These are phyloP conservation scores for Penicillium sp. DNA, from an alignment of 2,329 filamentous ascomycete genomes.

Conservation along the genomic window DNA sequence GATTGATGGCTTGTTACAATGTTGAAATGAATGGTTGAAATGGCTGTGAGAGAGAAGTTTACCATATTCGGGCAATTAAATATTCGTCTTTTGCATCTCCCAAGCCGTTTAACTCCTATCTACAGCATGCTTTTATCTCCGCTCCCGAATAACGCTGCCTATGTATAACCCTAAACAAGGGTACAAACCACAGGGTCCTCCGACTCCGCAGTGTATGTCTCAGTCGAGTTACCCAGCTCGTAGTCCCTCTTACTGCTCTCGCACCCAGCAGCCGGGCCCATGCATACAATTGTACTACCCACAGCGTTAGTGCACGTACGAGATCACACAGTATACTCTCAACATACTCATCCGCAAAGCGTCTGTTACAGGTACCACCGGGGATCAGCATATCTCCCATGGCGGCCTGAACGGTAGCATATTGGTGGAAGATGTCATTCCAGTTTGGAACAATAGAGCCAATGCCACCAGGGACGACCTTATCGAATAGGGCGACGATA, in stretches of 20 bases:
- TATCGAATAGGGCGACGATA: neutral
- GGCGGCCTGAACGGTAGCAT: neutral
- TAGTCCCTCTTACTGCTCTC: neutral
- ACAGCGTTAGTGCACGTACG: neutral
- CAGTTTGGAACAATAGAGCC: slow-evolving; percentile 1
- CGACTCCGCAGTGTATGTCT: neutral
- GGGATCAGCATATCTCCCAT: slow-evolving; percentile 1
- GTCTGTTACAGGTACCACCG: neutral
- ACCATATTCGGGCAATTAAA: neutral
- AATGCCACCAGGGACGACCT: slow-evolving; percentile 1
- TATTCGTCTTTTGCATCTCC: neutral
- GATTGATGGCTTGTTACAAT: neutral
- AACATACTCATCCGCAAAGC: slow-evolving; percentile 8
- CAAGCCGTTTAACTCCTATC: neutral
- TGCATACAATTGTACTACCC: neutral
- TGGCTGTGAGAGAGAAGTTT: neutral
- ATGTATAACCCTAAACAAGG: neutral
- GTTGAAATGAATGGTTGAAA: too few relatives aligned
- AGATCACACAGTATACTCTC: neutral
- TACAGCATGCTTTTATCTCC: neutral
- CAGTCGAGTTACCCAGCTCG: neutral
- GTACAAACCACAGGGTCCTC: neutral
- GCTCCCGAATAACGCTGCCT: neutral
- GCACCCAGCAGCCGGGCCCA: neutral
- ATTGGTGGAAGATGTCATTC: slow-evolving; percentile 3